Base-by-base conservation (phyloP, 495 filamentous ascomycete genomes). In the Rhypophila decipiens region DNA sequence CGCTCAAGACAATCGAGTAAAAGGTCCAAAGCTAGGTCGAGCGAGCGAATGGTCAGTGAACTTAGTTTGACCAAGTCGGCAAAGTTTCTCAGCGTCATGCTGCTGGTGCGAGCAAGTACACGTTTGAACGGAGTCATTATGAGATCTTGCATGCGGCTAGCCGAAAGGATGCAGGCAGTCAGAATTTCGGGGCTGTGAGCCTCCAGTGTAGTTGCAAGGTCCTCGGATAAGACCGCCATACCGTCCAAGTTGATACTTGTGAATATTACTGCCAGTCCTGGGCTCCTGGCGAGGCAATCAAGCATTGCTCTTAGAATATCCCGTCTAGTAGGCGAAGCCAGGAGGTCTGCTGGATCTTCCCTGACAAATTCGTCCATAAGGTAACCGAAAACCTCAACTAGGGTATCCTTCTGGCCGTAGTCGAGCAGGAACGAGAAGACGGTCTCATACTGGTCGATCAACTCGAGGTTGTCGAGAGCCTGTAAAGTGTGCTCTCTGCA, bases 1-100 rank as follows among this genome's bases (percentile, higher is more conserved):
- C 47, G 61, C 38, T 74, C 69, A 3, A 77, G 61, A 5, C 56
- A 61, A 39, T 61, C 69, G 8, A 75, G 54, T 2, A 76, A 52
- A n/a, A 77, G 52, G 37, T 72, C 70, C 19, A 74, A 41, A 21
- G 70, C 72, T 3, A 69, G 45, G 11, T 68, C 69, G 2, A 68
- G 47, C 15, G 60, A 67, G 3, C 59, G 57, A 11, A 73, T 65
- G 0, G 67, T 58, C n/a, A 77, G 56, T 9, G 69, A 53, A 29
- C 71, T 58, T 4, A 68, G 53, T 51, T 74, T 64, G 9, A 74
- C 58, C 3, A 70, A 48, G 22, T 50, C 55, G 11, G 57, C 44
- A 42, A 68, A 69, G 1, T 45, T 40, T 11, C 46, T 36, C 0
- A 68, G n/a, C 11, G 67, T 52, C 10, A 71, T 47, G 13, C 40